Evolutionary conservation across 345 rosid genomes (phyloP), one percentile per base, ranked within the genome.

Genomic region (Kandelia obovata): DNA sequence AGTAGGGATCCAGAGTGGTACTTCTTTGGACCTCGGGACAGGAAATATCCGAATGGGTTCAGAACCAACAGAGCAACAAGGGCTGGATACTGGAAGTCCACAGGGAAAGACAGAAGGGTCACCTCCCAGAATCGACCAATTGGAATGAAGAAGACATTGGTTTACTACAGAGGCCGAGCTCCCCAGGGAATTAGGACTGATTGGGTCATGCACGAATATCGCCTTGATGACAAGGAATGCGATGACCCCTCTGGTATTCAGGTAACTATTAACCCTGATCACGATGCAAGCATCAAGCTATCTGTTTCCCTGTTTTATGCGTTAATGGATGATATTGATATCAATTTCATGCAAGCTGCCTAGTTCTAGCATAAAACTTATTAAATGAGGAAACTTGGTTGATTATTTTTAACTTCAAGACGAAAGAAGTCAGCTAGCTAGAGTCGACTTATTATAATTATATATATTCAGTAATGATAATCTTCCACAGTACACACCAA

Each of bases 1-100:
- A 92, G 97, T 73, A 89, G 92, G 80, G 98, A 90, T 53, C 90
- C 98, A 21, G 98, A 92, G 58, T 92, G 98, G 96, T 92, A 92
- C 72, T 92, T 92, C 77, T 90, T 92, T 27, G 98, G 98, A 34
- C 98, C 97, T 13, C 77, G 97, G 23, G 98, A 92, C 66, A 82
- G 98, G 65, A 92, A 92, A 55, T 92, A 92, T 64, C 97, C 97
- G 0, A 92, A 92, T 9, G 96, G 98, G 52, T 92, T 86, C 72
- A 82, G 98, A 70, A 92, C 98, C 0, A 92, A 92, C 68, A 72
- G 98, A 64, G 97, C 98, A 25, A 92, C 97, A 0, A 80, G 87
- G 62, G 96, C 93, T 0, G 98, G 98, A 15, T 92, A 92, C 32
- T 92, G 98, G 98, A 92, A 92, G 19, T 92, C 97, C 2, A 92